phyloP scores from a whole-genome alignment of 2,329 filamentous ascomycete species.

The Fusarium papillatum region DNA sequence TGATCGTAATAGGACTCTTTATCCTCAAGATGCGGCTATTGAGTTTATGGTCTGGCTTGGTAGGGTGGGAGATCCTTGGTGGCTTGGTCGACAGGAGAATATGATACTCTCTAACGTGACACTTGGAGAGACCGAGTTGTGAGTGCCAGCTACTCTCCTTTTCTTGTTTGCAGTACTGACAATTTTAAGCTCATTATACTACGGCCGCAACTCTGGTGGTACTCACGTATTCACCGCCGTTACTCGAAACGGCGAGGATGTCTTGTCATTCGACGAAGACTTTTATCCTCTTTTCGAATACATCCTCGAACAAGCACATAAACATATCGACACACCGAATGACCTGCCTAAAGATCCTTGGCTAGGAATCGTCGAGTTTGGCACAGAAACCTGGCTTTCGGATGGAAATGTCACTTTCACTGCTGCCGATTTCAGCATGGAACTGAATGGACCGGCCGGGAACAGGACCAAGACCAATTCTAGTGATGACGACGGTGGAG shows the following conservation, averaged over 20 bases:
- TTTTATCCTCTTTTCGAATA: constrained; percentile 43
- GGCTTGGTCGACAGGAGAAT: constrained; percentile 37
- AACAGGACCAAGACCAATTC: neutral
- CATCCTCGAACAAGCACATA: constrained; percentile 35
- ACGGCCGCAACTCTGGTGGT: constrained; percentile 38
- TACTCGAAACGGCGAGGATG: constrained; percentile 27
- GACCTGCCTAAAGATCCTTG: constrained; percentile 40
- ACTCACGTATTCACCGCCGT: constrained; percentile 43
- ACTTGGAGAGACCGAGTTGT: constrained; percentile 41
- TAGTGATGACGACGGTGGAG: neutral
- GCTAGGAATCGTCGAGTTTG: constrained; percentile 40
- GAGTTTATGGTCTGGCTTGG: constrained; percentile 45
- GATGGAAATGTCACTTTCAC: constrained; percentile 42
- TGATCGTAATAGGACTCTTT: constrained; percentile 37
- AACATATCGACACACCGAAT: constrained; percentile 18
- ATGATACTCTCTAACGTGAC: constrained; percentile 38
- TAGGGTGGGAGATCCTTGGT: constrained; percentile 43
- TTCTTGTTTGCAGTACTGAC: neutral
- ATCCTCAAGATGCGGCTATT: constrained; percentile 36
- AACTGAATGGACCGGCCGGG: constrained; percentile 14
- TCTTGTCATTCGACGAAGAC: constrained; percentile 38
- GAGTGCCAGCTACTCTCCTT: neutral
- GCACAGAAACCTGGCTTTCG: constrained; percentile 42
- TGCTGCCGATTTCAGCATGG: constrained; percentile 41
- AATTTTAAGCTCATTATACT: constrained; percentile 33